These are phyloP conservation scores for Syncephalastrum monosporum DNA, from an alignment of 371 early-diverging fungal species.

Conservation along the genomic window DNA sequence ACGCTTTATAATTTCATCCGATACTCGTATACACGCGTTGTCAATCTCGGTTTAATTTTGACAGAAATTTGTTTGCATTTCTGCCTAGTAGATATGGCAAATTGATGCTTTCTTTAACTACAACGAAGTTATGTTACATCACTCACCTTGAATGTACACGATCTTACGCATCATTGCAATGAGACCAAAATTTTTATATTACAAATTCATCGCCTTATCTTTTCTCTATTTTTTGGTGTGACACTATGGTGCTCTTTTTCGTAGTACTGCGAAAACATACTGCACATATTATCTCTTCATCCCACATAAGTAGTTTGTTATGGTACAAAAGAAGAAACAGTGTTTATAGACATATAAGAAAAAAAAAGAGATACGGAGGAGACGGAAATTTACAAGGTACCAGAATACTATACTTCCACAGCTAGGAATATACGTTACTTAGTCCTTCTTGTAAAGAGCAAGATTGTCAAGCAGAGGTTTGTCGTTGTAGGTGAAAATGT, in stretches of 20 bases:
- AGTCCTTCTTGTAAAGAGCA: conserved; percentile 2
- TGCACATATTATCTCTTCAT: neutral
- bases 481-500: conserved; percentile 12
- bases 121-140: too few species aligned
- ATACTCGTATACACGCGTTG: too few species aligned
- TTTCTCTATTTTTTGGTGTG: neutral
- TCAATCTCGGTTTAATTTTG: too few species aligned
- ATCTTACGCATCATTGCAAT: neutral
- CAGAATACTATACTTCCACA: neutral
- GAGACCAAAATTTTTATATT: neutral
- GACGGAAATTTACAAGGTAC: neutral
- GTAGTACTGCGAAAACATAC: too few species aligned
- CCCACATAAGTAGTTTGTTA: neutral
- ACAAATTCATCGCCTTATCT: neutral
- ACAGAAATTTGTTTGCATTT: too few species aligned
- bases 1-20: too few species aligned
- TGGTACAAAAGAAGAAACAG: neutral
- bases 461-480: conserved; percentile 15
- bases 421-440: too few species aligned
- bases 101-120: too few species aligned
- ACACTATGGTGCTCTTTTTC: too few species aligned
- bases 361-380: neutral
- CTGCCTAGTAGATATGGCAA: too few species aligned
- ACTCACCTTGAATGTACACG: too few species aligned
- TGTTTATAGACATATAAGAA: neutral